Evolutionary conservation across 305 asterid genomes (phyloP).

Genomic region (Rubia tinctorum): DNA sequence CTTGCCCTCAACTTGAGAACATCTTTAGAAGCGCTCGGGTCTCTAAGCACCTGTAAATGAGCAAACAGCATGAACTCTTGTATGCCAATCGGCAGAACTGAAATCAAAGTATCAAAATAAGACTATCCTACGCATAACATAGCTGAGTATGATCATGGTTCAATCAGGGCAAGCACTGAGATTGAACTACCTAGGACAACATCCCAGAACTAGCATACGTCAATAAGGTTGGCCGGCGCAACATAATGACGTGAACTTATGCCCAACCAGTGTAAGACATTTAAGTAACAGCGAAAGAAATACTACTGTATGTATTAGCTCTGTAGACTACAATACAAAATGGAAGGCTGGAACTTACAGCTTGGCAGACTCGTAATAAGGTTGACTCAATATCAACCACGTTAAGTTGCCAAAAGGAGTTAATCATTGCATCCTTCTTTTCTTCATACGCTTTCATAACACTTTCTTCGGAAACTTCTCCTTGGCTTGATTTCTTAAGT

Average conservation of each 20-base stretch:
- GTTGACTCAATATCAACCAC: slow-evolving; percentile 77
- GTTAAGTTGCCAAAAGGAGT: slow-evolving; percentile 79
- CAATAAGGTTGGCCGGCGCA: slow-evolving; percentile 1
- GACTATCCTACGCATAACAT: background rate
- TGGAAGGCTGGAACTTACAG: slow-evolving; percentile 37
- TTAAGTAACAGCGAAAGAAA: background rate
- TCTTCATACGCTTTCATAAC: slow-evolving; percentile 50
- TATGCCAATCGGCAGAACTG: background rate
- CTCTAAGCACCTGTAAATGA: slow-evolving; percentile 60
- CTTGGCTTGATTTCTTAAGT: slow-evolving; percentile 51
- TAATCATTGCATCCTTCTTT: slow-evolving; percentile 56
- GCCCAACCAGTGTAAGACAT: slow-evolving; percentile 6
- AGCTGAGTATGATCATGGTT: background rate
- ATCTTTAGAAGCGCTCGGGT: slow-evolving; percentile 63
- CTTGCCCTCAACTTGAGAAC: slow-evolving; percentile 56
- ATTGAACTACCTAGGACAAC: background rate
- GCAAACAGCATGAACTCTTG: background rate
- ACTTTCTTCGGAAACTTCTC: slow-evolving; percentile 48
- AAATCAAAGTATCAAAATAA: background rate
- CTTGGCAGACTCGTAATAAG: slow-evolving; percentile 67
- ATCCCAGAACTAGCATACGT: background rate
- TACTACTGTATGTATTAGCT: background rate
- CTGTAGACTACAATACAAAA: background rate
- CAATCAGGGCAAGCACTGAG: background rate
- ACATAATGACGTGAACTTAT: background rate